These are phyloP conservation scores for Pichia pseudocactophila DNA, from an alignment of 805 yeast species.

Conservation along the genomic window DNA sequence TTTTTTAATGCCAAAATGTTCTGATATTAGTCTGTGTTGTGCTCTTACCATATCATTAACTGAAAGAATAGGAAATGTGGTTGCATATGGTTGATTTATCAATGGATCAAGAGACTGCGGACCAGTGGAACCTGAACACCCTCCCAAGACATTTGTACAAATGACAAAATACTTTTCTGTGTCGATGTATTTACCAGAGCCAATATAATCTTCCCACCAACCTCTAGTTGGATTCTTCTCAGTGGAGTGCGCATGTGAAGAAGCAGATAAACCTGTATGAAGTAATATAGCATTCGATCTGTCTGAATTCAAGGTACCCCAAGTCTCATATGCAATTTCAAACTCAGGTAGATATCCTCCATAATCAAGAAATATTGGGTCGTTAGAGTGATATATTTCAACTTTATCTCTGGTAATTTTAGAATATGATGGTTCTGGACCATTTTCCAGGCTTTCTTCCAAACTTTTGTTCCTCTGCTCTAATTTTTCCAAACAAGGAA, in stretches of 20 bases:
- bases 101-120: constrained; percentile 77
- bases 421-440: constrained; percentile 83
- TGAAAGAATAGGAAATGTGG: constrained; percentile 79
- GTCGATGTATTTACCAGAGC: constrained; percentile 72
- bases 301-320: constrained; percentile 66
- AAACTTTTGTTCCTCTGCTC: constrained; percentile 43
- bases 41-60: constrained; percentile 89
- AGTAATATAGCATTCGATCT: constrained; percentile 67
- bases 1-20: constrained; percentile 53
- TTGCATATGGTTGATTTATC: constrained; percentile 60
- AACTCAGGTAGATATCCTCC: constrained; percentile 72
- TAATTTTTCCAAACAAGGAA: constrained; percentile 78
- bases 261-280: constrained; percentile 89
- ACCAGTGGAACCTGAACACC: constrained; percentile 93
- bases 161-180: constrained; percentile 74
- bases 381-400: constrained; percentile 41
- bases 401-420: constrained; percentile 59
- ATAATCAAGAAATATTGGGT: constrained; percentile 66
- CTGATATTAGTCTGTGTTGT: constrained; percentile 58
- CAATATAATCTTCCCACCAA: constrained; percentile 95
- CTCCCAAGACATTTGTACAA: constrained; percentile 89
- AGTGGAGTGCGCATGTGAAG: constrained; percentile 88
- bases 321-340: constrained; percentile 84
- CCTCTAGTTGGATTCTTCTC: constrained; percentile 61
- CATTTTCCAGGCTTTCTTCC: constrained; percentile 37